phyloP scores from a whole-genome alignment of 2,329 filamentous ascomycete genomes.

The Sarocladium kiliense region DNA sequence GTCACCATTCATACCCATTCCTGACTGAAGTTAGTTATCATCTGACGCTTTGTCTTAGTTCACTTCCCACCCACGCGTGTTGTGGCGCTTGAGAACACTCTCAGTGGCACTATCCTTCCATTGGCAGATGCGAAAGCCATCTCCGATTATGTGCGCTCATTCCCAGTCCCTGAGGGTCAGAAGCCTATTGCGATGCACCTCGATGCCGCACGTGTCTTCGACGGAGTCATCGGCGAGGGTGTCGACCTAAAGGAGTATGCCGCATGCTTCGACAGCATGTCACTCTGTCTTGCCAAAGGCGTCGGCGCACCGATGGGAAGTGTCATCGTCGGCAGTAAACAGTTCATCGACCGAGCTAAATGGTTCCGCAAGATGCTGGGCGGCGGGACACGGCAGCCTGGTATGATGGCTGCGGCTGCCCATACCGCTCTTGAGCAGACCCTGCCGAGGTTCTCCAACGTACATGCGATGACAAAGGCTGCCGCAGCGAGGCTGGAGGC shows the following conservation, averaged over 20 bases:
- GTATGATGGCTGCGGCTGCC: conserved; percentile 64
- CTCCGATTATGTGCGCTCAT: conserved; percentile 55
- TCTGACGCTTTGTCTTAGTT: conserved; percentile 57
- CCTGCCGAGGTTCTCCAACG: conserved; percentile 16
- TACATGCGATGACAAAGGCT: conserved; percentile 16
- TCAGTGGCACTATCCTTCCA: conserved; percentile 71
- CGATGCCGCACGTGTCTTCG: conserved; percentile 72
- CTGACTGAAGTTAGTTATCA: conserved; percentile 15
- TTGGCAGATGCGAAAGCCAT: conserved; percentile 64
- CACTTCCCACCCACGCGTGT: conserved; percentile 72
- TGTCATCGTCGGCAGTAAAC: conserved; percentile 52
- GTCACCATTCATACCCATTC: neutral
- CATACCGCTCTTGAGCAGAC: conserved; percentile 50
- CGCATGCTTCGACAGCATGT: conserved; percentile 64
- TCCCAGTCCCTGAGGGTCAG: conserved; percentile 20
- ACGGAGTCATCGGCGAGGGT: conserved; percentile 63
- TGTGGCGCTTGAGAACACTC: conserved; percentile 76
- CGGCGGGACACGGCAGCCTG: conserved; percentile 65
- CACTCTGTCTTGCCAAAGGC: conserved; percentile 72
- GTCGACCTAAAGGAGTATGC: conserved; percentile 61
- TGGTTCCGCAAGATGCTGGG: conserved; percentile 61
- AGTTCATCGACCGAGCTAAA: conserved; percentile 29
- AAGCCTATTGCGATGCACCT: conserved; percentile 63
- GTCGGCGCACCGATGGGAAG: conserved; percentile 73
- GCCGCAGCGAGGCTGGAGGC: conserved; percentile 13